Evolutionary conservation across 805 yeast species (phyloP), one percentile per base, ranked within the genome.

Genomic region (Zygosaccharomyces pseudorouxii): DNA sequence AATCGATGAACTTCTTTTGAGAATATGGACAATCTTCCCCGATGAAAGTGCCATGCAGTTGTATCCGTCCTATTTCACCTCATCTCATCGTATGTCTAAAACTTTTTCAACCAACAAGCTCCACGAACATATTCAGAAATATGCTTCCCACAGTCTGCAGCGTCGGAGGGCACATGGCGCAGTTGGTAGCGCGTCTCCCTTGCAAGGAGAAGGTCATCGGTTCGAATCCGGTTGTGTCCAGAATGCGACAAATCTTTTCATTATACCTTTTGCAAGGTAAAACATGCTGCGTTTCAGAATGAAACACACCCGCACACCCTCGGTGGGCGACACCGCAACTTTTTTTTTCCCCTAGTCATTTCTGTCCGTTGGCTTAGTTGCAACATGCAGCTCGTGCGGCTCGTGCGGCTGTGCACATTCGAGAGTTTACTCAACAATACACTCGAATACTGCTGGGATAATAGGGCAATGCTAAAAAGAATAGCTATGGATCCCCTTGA

Each of bases 181-280:
- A 80, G 86, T 79, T 80, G 86, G 86, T 80, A 80, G 84, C 84
- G 84, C 85, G 84, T 75, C 73, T 75, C 81, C 85, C 81, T 80
- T 79, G 85, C 85, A 80, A 77, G 86, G 78, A 73, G 74, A 75
- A 81, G 86, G 86, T 79, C 86, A 77, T 72, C 75, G 84, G 85
- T 81, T 81, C 85, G 83, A 80, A 68, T 80, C 85, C 85, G 76
- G 79, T 77, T 82, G 77, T 82, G 84, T 80, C 85, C 84, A 80
- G 51, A 51, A 40, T 36, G 47, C 55, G 22, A 20, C 22, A 11
- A 23, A 38, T 5, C 22, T 38, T 38, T 38, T 38, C 10, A 19
- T 4, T 19, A n/a, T 37, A 20, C 22, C 22, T 20, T 20, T 20
- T 20, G 22, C 22, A 20, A 20, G 22, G 22, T 20, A 20, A 20